Evolutionary conservation across 169 alveolate species (phyloP), one percentile per base, ranked within the genome.

Genomic region (Eimeria brunetti): DNA sequence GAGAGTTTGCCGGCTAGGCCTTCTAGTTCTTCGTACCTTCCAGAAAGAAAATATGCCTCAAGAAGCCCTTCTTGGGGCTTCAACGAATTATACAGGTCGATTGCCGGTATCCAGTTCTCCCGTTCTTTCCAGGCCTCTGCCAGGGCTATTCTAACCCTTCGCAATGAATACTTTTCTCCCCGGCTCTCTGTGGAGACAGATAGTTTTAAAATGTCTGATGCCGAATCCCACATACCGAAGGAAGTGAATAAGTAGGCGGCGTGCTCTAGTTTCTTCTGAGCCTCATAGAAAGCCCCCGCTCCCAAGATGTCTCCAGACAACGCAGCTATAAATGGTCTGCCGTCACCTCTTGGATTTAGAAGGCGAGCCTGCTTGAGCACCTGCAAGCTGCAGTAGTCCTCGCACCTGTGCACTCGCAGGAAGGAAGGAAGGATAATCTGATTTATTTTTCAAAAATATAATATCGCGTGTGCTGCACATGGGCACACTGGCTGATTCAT

Each of bases 331-430:
- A 86, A 41, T 6, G 92, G 92, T 71, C 92, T 86, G 64, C 92
- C 92, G 22, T 86, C 81, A 38, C 83, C 92, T 51, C 83, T 58
- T 41, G 78, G 75, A 24, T 62, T 56, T 38, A 86, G 81, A 49
- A 69, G 81, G 62, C 92, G 92, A 62, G 92, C 92, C 33, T 62
- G 78, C 81, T 62, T 86, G 81, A 86, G 92, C 83, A 86, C 83
- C 80, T 86, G 92, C 83, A 86, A 12, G 30, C 92, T 41, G 60
- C 92, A 86, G 60, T 86, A 86, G 64, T 86, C 92, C 44, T 86
- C 92, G 51, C 92, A 86, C 71, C 92, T 86, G 60, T 30, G 60
- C 30, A 12, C 0, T 49, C 92, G 33, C 80, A 86, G 36, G 36
- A 62, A 38, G 46, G 58, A 62, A 38, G 46, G 58, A 49, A 49